These are phyloP conservation scores for Phaeophleospora eucalypticola DNA, from an alignment of 2,329 filamentous ascomycete species.

Conservation along the genomic window DNA sequence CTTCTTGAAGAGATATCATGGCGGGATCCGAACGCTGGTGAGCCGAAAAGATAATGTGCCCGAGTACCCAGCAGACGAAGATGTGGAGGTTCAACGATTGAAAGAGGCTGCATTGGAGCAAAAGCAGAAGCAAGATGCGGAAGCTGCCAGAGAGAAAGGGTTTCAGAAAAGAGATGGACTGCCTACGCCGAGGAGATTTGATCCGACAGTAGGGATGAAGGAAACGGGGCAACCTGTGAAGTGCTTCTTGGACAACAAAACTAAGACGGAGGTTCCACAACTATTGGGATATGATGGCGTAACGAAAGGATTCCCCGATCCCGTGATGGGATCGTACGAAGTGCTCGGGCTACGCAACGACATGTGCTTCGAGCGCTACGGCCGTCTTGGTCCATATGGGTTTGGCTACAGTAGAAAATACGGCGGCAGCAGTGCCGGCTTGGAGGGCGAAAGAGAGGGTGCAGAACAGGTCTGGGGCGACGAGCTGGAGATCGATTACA, in stretches of 20 bases:
- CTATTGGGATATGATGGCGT: slow-evolving; percentile 73
- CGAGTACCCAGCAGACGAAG: slow-evolving; percentile 70
- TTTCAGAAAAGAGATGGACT: slow-evolving; percentile 31
- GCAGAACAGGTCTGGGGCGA: slow-evolving; percentile 74
- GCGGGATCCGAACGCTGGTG: slow-evolving; percentile 72
- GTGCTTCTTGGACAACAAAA: slow-evolving; percentile 72
- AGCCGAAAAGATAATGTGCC: slow-evolving; percentile 63
- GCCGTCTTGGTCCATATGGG: slow-evolving; percentile 82
- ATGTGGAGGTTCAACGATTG: slow-evolving; percentile 50
- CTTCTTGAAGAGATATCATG: slow-evolving; percentile 85
- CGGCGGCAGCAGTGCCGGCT: slow-evolving; percentile 79
- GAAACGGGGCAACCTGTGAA: slow-evolving; percentile 59
- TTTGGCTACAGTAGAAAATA: slow-evolving; percentile 75
- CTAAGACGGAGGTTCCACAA: slow-evolving; percentile 62
- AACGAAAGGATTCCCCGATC: slow-evolving; percentile 77
- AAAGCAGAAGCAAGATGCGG: slow-evolving; percentile 37
- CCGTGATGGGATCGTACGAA: slow-evolving; percentile 82
- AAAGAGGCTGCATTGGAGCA: slow-evolving; percentile 31
- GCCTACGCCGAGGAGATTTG: slow-evolving; percentile 45
- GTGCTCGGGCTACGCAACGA: slow-evolving; percentile 74
- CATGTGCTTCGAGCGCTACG: slow-evolving; percentile 90
- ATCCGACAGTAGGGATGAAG: slow-evolving; percentile 56
- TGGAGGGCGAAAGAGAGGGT: slow-evolving; percentile 78
- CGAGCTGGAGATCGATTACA: slow-evolving; percentile 69
- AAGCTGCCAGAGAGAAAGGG: slow-evolving; percentile 31